These are phyloP conservation scores for Thraustochytrium sp. DNA, from an alignment of 352 stramenopile genomes.

Conservation along the genomic window DNA sequence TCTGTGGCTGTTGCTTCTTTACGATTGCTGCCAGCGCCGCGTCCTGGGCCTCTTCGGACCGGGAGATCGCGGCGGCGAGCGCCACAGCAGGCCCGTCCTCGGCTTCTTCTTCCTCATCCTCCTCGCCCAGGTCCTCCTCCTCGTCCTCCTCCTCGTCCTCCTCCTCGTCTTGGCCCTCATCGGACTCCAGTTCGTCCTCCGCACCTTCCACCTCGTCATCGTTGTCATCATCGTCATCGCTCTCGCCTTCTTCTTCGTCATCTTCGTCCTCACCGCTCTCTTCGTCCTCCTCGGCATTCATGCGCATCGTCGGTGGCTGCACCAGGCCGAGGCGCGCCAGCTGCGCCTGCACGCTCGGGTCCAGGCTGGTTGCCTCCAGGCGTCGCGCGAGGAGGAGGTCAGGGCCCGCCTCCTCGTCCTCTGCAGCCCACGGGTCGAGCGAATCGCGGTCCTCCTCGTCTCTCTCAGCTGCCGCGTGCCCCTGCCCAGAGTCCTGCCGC, in stretches of 20 bases:
- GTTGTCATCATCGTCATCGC: background rate
- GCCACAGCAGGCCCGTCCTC: conserved; percentile 59
- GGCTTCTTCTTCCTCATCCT: conserved; percentile 49
- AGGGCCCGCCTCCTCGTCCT: too few species aligned
- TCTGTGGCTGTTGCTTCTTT: background rate
- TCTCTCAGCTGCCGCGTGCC: too few species aligned
- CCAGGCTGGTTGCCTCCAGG: too few species aligned
- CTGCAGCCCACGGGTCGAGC: too few species aligned
- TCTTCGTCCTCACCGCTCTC: too few species aligned
- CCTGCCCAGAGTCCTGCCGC: too few species aligned
- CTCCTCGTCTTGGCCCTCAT: conserved; percentile 49
- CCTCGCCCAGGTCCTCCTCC: conserved; percentile 44
- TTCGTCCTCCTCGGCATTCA: too few species aligned
- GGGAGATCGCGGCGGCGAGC: conserved; percentile 48
- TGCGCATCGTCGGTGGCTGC: too few species aligned
- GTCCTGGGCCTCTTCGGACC: background rate
- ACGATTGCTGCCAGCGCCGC: background rate
- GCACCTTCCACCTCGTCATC: conserved; percentile 57
- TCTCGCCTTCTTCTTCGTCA: background rate
- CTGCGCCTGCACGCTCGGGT: too few species aligned
- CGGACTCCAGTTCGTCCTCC: conserved; percentile 54
- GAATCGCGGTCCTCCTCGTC: too few species aligned
- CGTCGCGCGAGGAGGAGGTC: too few species aligned
- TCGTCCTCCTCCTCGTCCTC: conserved; percentile 25
- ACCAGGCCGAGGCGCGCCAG: too few species aligned